These are phyloP conservation scores for Trichophyton schoenleinii DNA, from an alignment of 2,329 filamentous ascomycete genomes.

Conservation along the genomic window DNA sequence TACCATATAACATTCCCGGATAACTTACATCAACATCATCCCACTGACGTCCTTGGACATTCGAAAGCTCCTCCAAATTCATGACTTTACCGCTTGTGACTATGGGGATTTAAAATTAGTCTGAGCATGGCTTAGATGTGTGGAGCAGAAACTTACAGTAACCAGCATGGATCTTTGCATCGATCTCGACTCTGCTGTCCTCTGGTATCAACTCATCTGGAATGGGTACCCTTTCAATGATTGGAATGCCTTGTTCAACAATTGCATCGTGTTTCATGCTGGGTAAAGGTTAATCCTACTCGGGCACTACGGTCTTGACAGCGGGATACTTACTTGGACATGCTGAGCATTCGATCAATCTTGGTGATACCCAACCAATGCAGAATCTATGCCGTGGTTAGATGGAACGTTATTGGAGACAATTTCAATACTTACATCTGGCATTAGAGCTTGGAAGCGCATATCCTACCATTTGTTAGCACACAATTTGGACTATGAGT, in stretches of 20 bases:
- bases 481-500: not conserved
- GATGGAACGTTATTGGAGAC: not conserved
- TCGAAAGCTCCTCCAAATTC: conserved; percentile 65
- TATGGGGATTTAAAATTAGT: conserved; percentile 20
- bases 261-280: conserved; percentile 42
- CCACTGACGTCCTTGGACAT: conserved; percentile 78
- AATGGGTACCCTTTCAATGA: conserved; percentile 79
- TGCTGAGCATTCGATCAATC: conserved; percentile 96
- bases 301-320: not conserved
- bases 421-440: conserved; percentile 42
- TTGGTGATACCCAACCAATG: conserved; percentile 98
- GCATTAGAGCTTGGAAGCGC: conserved; percentile 97
- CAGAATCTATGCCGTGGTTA: conserved; percentile 45
- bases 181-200: conserved; percentile 94
- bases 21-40: conserved; percentile 41
- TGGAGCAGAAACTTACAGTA: conserved; percentile 33
- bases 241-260: conserved; percentile 48
- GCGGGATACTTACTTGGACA: conserved; percentile 61
- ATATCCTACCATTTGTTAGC: conserved; percentile 43
- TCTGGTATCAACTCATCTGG: conserved; percentile 88
- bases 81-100: conserved; percentile 77
- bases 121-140: not conserved
- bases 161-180: conserved; percentile 91
- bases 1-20: not conserved
- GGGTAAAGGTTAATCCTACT: not conserved